Evolutionary conservation across 768 basidiomycete genomes (phyloP), one percentile per base, ranked within the genome.

Genomic region (Gymnopilus dilepis): DNA sequence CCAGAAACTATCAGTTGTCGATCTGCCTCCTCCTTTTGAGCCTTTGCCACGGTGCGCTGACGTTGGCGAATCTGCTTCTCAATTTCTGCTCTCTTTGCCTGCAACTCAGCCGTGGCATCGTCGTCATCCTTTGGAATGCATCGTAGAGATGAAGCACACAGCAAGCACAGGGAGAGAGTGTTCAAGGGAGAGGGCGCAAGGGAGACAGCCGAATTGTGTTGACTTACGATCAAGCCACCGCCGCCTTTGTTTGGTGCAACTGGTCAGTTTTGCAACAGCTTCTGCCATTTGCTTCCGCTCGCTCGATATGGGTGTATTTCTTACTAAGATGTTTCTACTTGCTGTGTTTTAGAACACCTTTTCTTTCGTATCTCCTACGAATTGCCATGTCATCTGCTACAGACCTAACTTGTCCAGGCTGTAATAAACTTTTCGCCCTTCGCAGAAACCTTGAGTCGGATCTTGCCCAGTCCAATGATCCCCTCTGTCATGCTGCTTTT

Each of bases 281-380:
- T 53, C 51, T 53, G 4, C 7, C 8, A 41, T 53, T 53, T 53
- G 31, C 51, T 53, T 53, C 51, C 51, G 31, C 22, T 53, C 51
- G 30, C 21, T 48, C 7, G 3, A 17, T 9, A 7, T 48, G 24
- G 47, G 24, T 19, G 24, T n/a, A n/a, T n/a, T n/a, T n/a, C n/a
- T 17, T 48, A 48, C 22, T 41, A 17, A 41, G 40, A 41, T 17
- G 40, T n/a, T n/a, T n/a, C n/a, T 41, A 34, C 40, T 13, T 17
- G 4, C 6, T 6, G 5, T 9, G 9, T n/a, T 17, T 41, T 17
- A 41, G 8, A 41, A 5, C 40, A 41, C n/a, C 40, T 17, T 41
- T 17, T 17, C 24, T 45, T 24, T 11, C 6, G 6, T 12, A 34
- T 34, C 12, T 34, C 6, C 12, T 34, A 34, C 12, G 33, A 34